Percentiles rank a stretch among this genome's conserved stretches.
These are phyloP conservation scores for Lachnellula cervina DNA, from an alignment of 2,329 filamentous ascomycete genomes.

Conservation along the genomic window DNA sequence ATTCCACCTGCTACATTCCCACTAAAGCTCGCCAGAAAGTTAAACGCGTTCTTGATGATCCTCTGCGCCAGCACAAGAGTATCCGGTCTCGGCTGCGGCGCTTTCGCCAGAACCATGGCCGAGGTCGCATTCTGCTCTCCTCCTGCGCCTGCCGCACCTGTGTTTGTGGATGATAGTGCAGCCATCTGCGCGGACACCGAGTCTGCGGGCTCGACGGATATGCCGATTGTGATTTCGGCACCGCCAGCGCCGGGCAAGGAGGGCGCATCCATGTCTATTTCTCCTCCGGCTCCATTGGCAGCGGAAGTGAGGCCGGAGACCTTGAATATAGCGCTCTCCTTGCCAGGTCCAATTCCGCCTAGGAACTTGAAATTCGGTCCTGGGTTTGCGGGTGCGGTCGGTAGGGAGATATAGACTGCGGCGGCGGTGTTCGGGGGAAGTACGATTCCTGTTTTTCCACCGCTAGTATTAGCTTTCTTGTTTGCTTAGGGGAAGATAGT, in stretches of 20 bases:
- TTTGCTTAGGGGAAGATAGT: neutral
- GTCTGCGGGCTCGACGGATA: slow-evolving; percentile 72
- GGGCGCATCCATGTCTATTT: slow-evolving; percentile 28
- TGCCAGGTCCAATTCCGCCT: slow-evolving; percentile 82
- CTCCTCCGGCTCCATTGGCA: slow-evolving; percentile 40
- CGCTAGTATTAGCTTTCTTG: neutral
- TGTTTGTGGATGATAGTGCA: slow-evolving; percentile 44
- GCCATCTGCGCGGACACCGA: slow-evolving; percentile 68
- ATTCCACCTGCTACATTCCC: slow-evolving; percentile 59
- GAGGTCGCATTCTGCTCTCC: slow-evolving; percentile 6
- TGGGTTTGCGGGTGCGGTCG: slow-evolving; percentile 33
- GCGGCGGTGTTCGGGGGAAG: slow-evolving; percentile 75
- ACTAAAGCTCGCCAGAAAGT: slow-evolving; percentile 87
- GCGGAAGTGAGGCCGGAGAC: slow-evolving; percentile 39
- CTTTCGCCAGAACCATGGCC: slow-evolving; percentile 13
- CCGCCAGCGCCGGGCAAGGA: slow-evolving; percentile 18
- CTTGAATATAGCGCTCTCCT: slow-evolving; percentile 89
- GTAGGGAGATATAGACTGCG: slow-evolving; percentile 81
- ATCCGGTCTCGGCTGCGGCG: slow-evolving; percentile 30
- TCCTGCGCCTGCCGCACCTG: neutral
- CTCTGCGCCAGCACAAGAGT: slow-evolving; percentile 81
- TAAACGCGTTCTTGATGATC: slow-evolving; percentile 96
- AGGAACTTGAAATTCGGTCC: slow-evolving; percentile 67
- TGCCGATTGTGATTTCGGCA: slow-evolving; percentile 64
- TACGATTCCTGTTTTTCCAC: slow-evolving; percentile 36